Percentiles rank a stretch among this genome's conserved stretches.
Evolutionary conservation across 2,329 filamentous ascomycete species (phyloP).

Genomic region (Tetracladium maxilliforme): DNA sequence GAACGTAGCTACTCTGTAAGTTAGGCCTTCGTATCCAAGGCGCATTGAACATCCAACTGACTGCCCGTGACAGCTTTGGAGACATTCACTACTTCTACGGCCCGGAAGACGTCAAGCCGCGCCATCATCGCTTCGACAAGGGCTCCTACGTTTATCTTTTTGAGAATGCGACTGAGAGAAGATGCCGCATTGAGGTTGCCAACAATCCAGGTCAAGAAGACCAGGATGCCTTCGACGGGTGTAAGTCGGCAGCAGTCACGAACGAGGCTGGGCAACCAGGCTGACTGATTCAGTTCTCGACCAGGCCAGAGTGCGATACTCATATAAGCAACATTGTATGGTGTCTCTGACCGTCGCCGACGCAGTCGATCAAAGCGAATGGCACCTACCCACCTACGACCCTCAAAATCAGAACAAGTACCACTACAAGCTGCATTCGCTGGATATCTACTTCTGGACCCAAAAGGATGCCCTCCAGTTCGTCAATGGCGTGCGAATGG

Average conservation of each 20-base stretch:
- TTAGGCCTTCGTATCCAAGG: slow-evolving; percentile 2
- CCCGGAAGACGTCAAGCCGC: slow-evolving; percentile 48
- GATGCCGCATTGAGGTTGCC: slow-evolving; percentile 60
- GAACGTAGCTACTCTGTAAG: slow-evolving; percentile 34
- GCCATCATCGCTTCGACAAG: slow-evolving; percentile 71
- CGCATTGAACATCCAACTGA: slow-evolving; percentile 3
- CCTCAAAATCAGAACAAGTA: slow-evolving; percentile 62
- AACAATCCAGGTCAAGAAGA: slow-evolving; percentile 59
- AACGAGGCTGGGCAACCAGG: not conserved
- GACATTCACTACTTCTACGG: slow-evolving; percentile 71
- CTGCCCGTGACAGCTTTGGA: slow-evolving; percentile 43
- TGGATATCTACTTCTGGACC: slow-evolving; percentile 73
- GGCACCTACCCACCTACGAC: slow-evolving; percentile 64
- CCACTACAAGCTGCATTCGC: slow-evolving; percentile 60
- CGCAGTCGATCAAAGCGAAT: slow-evolving; percentile 39
- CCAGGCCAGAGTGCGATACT: slow-evolving; percentile 49
- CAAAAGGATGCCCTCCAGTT: slow-evolving; percentile 57
- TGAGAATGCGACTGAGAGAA: slow-evolving; percentile 52
- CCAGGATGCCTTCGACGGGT: slow-evolving; percentile 69
- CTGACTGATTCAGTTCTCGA: slow-evolving; percentile 39
- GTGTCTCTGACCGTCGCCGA: slow-evolving; percentile 55
- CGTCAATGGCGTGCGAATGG: slow-evolving; percentile 49
- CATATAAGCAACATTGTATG: slow-evolving; percentile 58
- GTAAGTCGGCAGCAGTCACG: slow-evolving; percentile 29
- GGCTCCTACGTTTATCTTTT: slow-evolving; percentile 71